Evolutionary conservation across 163 green algal species (phyloP), one percentile per base, ranked within the genome.

Genomic region (Chlorella variabilis): DNA sequence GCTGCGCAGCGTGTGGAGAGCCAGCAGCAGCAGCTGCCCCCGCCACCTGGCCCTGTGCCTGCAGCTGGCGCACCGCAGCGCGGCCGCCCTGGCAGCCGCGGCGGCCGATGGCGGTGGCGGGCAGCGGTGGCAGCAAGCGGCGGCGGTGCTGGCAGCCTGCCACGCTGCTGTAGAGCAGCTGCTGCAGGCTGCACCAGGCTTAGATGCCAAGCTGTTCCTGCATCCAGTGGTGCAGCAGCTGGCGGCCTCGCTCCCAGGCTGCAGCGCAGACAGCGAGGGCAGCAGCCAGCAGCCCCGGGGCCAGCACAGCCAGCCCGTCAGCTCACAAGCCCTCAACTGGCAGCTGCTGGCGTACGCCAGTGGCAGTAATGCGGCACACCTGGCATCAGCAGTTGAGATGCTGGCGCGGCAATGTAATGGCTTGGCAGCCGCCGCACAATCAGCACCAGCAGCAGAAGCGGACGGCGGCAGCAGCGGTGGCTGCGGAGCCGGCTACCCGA

Each of bases 211-310:
- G 25, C 31, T 71, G 2, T 77, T 84, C 25, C 25, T 84, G 33
- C 49, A 77, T 31, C 78, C 78, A 3, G 27, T 62, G 31, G 42
- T 84, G 78, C 62, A 73, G 34, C 38, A 29, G 31, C 59, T 84
- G 45, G n/a, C 54, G 29, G 41, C 58, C 6, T 27, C 29, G 42
- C 42, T 41, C 41, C 68, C 21, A 15, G 65, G 5, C n/a, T 15
- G 15, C 41, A 23, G 11, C 36, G 29, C n/a, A 27, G n/a, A 49
- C 58, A 68, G 34, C 11, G 5, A n/a, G n/a, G 23, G 54, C 74
- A 51, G 51, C n/a, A 51, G 41, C 21, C n/a, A 33, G 41, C 39
- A 42, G 54, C 13, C n/a, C 15, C 20, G 4, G 38, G 6, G 5
- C 66, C 20, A 13, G 23, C 13, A 21, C n/a, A 25, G 18, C 25